phyloP scores from a whole-genome alignment of 768 basidiomycete genomes.

The Boletus insuetus region DNA sequence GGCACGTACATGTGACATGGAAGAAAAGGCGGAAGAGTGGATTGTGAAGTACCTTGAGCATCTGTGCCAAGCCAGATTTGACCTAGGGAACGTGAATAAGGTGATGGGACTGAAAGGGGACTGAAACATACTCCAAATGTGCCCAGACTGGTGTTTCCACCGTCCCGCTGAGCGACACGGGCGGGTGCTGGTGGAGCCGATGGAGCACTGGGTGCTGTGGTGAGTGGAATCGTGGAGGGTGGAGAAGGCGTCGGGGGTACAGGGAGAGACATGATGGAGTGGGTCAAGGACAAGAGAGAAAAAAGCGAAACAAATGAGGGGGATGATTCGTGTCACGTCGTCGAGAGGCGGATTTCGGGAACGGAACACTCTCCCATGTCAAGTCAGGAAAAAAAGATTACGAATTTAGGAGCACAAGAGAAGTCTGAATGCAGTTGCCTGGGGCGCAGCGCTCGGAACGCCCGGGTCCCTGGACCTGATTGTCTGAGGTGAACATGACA shows the following conservation, averaged over 20 bases:
- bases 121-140: constrained; percentile 60
- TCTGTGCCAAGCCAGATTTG: constrained; percentile 93
- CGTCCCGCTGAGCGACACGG: constrained; percentile 49
- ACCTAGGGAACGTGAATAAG: constrained; percentile 47
- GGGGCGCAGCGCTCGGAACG: not conserved
- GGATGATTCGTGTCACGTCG: not conserved
- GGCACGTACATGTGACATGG: not conserved
- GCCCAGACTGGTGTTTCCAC: constrained; percentile 57
- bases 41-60: constrained; percentile 71
- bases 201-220: not conserved
- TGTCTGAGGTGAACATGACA: no score
- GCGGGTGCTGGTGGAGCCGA: constrained; percentile 34
- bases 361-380: not conserved
- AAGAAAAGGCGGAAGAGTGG: not conserved
- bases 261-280: constrained; percentile 16
- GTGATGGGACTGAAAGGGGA: not conserved
- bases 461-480: not conserved
- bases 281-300: not conserved
- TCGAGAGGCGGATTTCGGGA: not conserved
- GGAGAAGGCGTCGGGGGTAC: not conserved
- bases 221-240: constrained; percentile 2
- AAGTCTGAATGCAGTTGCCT: not conserved
- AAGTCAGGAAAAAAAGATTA: not conserved
- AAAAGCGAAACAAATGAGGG: no score
- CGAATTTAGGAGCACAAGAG: not conserved